Base-by-base conservation (phyloP, 2,329 filamentous ascomycete genomes). In the Penicillium sp. region DNA sequence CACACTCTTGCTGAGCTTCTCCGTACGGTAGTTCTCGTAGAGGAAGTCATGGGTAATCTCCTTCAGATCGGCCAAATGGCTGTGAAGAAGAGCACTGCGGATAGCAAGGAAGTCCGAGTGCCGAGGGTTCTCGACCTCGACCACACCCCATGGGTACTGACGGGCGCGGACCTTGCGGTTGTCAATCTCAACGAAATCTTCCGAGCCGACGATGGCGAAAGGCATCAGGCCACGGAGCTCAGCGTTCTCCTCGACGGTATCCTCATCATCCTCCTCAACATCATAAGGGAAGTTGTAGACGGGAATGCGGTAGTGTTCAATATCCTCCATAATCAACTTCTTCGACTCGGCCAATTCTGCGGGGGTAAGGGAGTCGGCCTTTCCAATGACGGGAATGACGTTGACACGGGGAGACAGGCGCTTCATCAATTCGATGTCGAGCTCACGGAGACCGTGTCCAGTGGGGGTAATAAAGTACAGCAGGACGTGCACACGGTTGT, bases 241-340 rank as follows among this genome's bases (percentile, higher is more conserved):
- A 55, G 94, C 94, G 69, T 99, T 99, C 81, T 99, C 94, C 80
- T 99, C 94, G 20, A 99, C 93, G 1, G 94, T 99, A 72, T 99
- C 94, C 80, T 99, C 94, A 66, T 99, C 94, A 69, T 99, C 94
- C 82, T 99, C 94, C 79, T 99, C 94, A 59, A 99, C 96, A 69
- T 99, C 94, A 81, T 99, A 99, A 48, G 94, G 94, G 83, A 99
- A 99, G 85, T 99, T 99, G 85, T 99, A 99, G 64, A 99, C 93
- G 45, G 94, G 94, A 68, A 99, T 99, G 73, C 94, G 89, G 82
- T 99, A 99, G 79, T 99, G 94, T 80, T 99, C 94, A 68, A 99
- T 99, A 75, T 99, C 94, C 82, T 99, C 94, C 94, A 99, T 99
- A 72, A 99, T 92, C 59, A 99, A 85, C 84, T 97, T 99, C 87